phyloP scores from a whole-genome alignment of 75 land plant species.

The Cryptomeria japonica region DNA sequence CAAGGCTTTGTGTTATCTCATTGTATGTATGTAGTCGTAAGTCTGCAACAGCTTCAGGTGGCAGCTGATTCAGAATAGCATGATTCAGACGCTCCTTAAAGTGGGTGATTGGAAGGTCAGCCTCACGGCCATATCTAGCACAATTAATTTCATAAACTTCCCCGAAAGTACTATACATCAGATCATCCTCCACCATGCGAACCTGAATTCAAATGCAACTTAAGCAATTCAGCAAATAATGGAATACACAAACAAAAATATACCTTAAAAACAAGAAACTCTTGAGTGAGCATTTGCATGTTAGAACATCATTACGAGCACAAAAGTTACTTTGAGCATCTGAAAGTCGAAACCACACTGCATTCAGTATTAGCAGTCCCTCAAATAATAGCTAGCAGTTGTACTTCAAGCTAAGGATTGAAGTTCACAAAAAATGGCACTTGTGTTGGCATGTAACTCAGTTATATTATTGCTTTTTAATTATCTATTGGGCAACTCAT shows the following conservation, averaged over 20 bases:
- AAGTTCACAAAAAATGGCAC: neutral
- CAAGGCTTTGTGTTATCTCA: conserved; percentile 78
- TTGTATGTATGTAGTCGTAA: conserved; percentile 87
- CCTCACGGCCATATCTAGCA: conserved; percentile 92
- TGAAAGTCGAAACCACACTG: too few relatives aligned
- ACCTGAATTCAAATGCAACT: conserved; percentile 43
- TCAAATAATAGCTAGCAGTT: neutral
- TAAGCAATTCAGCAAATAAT: neutral
- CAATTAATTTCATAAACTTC: conserved; percentile 99
- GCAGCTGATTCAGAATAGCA: conserved; percentile 86
- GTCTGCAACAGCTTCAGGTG: conserved; percentile 81
- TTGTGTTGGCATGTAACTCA: neutral
- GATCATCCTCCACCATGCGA: conserved; percentile 98
- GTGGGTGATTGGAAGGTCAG: conserved; percentile 90
- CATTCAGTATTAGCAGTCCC: neutral
- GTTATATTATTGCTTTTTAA: neutral
- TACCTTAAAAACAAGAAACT: neutral
- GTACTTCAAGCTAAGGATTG: neutral
- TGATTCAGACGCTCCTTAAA: conserved; percentile 98
- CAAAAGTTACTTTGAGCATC: neutral
- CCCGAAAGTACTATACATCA: conserved; percentile 98
- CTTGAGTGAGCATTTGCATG: neutral
- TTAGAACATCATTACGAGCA: neutral
- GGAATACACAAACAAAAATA: neutral
- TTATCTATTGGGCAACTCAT: neutral